These are phyloP conservation scores for Candida quercuum DNA, from an alignment of 805 yeast species.

Conservation along the genomic window DNA sequence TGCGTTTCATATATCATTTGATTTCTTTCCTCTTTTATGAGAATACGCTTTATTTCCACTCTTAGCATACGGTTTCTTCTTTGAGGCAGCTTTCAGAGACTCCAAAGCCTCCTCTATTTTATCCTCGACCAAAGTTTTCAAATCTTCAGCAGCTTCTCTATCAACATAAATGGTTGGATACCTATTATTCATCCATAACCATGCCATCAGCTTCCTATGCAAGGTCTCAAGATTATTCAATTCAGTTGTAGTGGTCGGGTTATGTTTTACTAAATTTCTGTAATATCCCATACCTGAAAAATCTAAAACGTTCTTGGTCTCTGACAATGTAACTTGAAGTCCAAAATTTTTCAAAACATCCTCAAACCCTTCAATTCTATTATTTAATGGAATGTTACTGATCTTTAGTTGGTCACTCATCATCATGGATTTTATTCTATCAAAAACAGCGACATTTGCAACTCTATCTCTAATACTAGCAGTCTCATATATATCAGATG, in stretches of 20 bases:
- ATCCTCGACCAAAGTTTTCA: slow-evolving; percentile 63
- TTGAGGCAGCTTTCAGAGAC: slow-evolving; percentile 2
- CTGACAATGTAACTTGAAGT: slow-evolving; percentile 22
- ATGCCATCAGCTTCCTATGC: slow-evolving; percentile 63
- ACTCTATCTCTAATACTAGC: slow-evolving; percentile 33
- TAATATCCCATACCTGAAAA: slow-evolving; percentile 24
- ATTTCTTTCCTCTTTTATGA: neutral
- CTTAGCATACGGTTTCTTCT: too few relatives aligned
- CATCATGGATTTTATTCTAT: slow-evolving; percentile 35
- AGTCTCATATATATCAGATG: slow-evolving; percentile 28
- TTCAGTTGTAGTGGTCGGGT: neutral
- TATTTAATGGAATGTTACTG: slow-evolving; percentile 57
- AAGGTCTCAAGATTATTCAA: slow-evolving; percentile 46
- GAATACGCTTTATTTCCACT: too few relatives aligned
- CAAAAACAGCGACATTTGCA: slow-evolving; percentile 34
- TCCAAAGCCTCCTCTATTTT: slow-evolving; percentile 34
- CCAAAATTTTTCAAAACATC: slow-evolving; percentile 52
- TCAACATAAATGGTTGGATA: slow-evolving; percentile 81
- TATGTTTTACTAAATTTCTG: neutral
- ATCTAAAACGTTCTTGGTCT: slow-evolving; percentile 52
- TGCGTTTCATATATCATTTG: neutral
- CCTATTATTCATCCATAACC: slow-evolving; percentile 82
- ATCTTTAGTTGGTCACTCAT: slow-evolving; percentile 54
- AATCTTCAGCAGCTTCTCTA: slow-evolving; percentile 62
- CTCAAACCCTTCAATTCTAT: slow-evolving; percentile 36